These are phyloP conservation scores for Carex scoparia DNA, from an alignment of 176 grass and related monocot genomes.

Conservation along the genomic window DNA sequence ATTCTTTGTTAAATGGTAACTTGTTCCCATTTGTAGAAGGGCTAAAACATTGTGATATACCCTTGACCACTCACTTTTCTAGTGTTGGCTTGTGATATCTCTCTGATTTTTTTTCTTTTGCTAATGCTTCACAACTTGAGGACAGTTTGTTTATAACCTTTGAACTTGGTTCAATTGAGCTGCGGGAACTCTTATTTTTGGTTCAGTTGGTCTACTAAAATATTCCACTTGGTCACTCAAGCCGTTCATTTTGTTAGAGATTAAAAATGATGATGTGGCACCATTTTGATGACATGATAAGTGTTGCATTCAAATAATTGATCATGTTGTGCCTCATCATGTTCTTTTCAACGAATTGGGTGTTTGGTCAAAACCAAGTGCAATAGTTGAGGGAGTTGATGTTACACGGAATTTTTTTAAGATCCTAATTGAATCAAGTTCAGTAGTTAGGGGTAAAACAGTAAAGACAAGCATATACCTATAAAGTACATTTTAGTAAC, in stretches of 20 bases:
- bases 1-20: neutral
- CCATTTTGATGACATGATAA: neutral
- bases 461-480: neutral
- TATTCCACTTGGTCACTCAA: neutral
- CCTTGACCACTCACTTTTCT: neutral
- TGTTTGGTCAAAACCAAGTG: neutral
- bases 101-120: neutral
- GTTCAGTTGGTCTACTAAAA: neutral
- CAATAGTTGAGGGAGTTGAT: neutral
- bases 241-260: neutral
- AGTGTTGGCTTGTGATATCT: neutral
- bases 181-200: neutral
- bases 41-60: neutral
- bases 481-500: neutral
- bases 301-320: neutral
- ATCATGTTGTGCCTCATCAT: neutral
- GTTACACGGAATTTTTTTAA: neutral
- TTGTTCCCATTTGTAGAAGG: neutral
- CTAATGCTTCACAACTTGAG: neutral
- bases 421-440: neutral
- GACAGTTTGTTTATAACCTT: neutral
- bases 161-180: neutral
- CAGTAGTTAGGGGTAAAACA: neutral
- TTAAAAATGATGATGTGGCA: neutral
- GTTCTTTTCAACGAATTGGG: neutral